phyloP scores from a whole-genome alignment of 208 protist genomes.

The Leishmania aethiopica region DNA sequence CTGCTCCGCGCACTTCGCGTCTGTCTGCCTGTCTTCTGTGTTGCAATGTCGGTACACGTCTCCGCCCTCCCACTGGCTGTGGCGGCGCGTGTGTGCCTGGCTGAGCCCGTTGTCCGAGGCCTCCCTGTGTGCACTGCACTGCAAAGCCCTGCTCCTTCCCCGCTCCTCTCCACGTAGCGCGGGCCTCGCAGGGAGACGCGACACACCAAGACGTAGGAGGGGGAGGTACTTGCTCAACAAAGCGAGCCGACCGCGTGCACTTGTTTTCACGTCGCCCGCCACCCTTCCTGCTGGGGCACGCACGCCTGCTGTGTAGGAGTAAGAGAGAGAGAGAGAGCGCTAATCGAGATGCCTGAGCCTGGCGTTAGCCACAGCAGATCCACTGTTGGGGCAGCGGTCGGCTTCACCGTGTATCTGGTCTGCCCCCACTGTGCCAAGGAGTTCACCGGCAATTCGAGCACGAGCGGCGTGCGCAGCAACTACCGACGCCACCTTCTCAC shows the following conservation, averaged over 20 bases:
- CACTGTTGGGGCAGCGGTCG: neutral
- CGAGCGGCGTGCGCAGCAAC: slow-evolving; percentile 74
- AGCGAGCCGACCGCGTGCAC: neutral
- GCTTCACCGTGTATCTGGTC: slow-evolving; percentile 24
- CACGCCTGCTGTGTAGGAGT: neutral
- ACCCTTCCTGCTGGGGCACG: neutral
- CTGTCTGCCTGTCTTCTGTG: too few relatives aligned
- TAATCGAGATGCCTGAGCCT: neutral
- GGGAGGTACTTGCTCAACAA: neutral
- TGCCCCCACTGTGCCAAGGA: slow-evolving; percentile 67
- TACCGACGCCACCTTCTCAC: slow-evolving; percentile 74
- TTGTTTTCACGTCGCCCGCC: neutral
- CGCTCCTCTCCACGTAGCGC: neutral
- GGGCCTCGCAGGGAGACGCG: neutral
- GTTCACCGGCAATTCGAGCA: slow-evolving; percentile 53
- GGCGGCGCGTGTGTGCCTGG: neutral
- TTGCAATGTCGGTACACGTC: neutral
- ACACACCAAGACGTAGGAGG: neutral
- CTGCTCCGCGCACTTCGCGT: neutral
- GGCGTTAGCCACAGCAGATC: neutral
- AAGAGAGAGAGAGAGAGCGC: neutral
- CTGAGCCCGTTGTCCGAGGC: neutral
- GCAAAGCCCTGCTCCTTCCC: neutral
- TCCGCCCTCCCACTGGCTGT: neutral
- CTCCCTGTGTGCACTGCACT: neutral